A percentile compares a stretch with the other conserved stretches of the same genome.
These are phyloP conservation scores for Carpinus viminea DNA, from an alignment of 306 rosid genomes.

Conservation along the genomic window DNA sequence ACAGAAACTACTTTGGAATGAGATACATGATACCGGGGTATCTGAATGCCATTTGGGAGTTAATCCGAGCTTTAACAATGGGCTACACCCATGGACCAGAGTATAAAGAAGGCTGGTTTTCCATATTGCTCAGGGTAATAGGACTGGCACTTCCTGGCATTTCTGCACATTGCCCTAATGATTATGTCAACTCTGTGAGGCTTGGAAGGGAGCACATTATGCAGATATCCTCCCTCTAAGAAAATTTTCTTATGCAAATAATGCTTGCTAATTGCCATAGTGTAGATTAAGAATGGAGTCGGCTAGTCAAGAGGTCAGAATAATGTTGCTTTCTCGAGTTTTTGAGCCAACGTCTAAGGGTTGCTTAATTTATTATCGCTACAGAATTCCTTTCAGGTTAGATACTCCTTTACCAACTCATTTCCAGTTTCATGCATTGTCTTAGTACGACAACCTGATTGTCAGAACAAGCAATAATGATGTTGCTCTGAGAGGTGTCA, in stretches of 20 bases:
- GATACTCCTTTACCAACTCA: not conserved
- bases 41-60: conserved; percentile 76
- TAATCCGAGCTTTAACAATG: conserved; percentile 56
- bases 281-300: not conserved
- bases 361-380: too few species aligned
- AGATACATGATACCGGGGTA: conserved; percentile 39
- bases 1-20: conserved; percentile 59
- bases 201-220: conserved; percentile 46
- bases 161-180: conserved; percentile 59
- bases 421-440: conserved; percentile 5
- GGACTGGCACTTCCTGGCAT: conserved; percentile 74
- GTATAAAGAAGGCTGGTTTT: conserved; percentile 69
- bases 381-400: too few species aligned
- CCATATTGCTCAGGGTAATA: conserved; percentile 39
- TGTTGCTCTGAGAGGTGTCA: not conserved
- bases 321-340: not conserved
- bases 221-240: conserved; percentile 40
- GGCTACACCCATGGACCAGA: conserved; percentile 59
- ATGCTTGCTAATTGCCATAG: not conserved
- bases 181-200: conserved; percentile 64
- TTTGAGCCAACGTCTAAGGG: too few species aligned
- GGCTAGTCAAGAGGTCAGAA: not conserved
- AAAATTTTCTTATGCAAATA: not conserved
- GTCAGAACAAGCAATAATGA: not conserved
- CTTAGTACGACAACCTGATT: not conserved